Evolutionary conservation across 2,329 filamentous ascomycete species (phyloP), one percentile per base, ranked within the genome.

Genomic region (Trichoderma endophyticum): DNA sequence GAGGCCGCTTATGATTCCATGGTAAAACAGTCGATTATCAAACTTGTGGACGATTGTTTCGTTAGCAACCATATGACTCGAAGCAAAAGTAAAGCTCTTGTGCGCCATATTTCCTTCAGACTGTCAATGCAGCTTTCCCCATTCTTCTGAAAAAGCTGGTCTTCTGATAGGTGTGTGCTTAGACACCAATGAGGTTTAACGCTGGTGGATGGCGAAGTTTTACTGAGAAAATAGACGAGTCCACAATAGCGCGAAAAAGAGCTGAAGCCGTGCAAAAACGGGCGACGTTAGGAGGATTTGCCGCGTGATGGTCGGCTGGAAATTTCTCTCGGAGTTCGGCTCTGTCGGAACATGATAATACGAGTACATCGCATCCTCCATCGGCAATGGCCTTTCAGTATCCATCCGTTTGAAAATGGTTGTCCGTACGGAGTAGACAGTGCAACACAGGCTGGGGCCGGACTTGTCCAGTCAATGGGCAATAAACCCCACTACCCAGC

Each of bases 311-410:
- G n/a, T 24, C 32, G 63, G 30, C 32, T 71, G 18, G 32, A 34
- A 51, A 34, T 54, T 67, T 39, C 30, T 70, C 39, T 70, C 67
- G 67, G 67, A 70, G 39, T 70, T 70, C 67, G 67, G 67, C 67
- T 70, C 28, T 54, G 67, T 70, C 67, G 67, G 67, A 62, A 70
- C 56, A 32, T 26, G 67, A 43, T 18, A 61, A 51, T 61, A 36
- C 67, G 15, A 18, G 39, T 36, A 36, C 34, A 24, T 61, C 28
- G 36, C 67, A 60, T 69, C 28, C 57, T 61, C 21, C 43, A 48
- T 32, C 43, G 30, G n/a, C 57, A 34, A 54, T n/a, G 51, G 18
- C 54, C 26, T 9, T 21, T 9, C 32, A n/a, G 57, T 60, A 43
- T 18, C 34, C 54, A 60, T 26, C 26, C 6, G 57, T 28, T 62